Percentiles rank a stretch among this genome's conserved stretches.
These are phyloP conservation scores for Elongisporangium anandrum DNA, from an alignment of 352 stramenopile species.

Conservation along the genomic window DNA sequence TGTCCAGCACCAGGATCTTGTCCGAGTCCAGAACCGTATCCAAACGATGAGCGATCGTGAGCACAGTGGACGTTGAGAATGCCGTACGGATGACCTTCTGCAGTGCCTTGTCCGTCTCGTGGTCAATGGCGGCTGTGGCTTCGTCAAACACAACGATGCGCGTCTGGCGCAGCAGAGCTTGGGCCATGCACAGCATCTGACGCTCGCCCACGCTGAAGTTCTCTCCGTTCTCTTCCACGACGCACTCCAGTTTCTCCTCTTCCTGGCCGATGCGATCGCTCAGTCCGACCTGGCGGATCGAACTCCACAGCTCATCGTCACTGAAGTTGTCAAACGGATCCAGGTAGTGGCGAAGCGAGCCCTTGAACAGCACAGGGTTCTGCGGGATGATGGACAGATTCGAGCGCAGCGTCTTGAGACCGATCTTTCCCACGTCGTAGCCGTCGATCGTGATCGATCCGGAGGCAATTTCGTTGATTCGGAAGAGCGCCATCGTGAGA, in stretches of 20 bases:
- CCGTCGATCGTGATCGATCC: constrained; percentile 87
- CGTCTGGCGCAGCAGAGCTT: constrained; percentile 85
- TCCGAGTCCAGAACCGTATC: constrained; percentile 93
- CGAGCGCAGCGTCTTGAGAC: constrained; percentile 72
- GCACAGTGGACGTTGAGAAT: constrained; percentile 90
- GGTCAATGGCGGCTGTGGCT: constrained; percentile 73
- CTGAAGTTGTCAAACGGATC: constrained; percentile 87
- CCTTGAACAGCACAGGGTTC: constrained; percentile 91
- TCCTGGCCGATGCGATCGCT: constrained; percentile 45
- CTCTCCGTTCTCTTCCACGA: constrained; percentile 88
- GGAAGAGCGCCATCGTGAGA: constrained; percentile 86
- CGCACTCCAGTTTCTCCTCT: constrained; percentile 53
- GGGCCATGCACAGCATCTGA: constrained; percentile 91
- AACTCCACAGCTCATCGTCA: constrained; percentile 62
- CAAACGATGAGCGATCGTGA: constrained; percentile 97
- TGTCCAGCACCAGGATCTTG: constrained; percentile 66
- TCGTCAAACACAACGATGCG: constrained; percentile 75
- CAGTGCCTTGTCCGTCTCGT: constrained; percentile 63
- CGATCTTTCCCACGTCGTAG: constrained; percentile 73
- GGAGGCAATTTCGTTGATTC: constrained; percentile 79
- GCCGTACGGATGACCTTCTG: constrained; percentile 74
- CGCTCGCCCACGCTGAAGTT: constrained; percentile 95
- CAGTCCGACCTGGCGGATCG: constrained; percentile 38
- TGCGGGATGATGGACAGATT: constrained; percentile 93
- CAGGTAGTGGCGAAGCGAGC: constrained; percentile 87